Conservation (phyloP, 1,284 basidiomycete genomes). For the Wallemia ichthyophaga region DNA sequence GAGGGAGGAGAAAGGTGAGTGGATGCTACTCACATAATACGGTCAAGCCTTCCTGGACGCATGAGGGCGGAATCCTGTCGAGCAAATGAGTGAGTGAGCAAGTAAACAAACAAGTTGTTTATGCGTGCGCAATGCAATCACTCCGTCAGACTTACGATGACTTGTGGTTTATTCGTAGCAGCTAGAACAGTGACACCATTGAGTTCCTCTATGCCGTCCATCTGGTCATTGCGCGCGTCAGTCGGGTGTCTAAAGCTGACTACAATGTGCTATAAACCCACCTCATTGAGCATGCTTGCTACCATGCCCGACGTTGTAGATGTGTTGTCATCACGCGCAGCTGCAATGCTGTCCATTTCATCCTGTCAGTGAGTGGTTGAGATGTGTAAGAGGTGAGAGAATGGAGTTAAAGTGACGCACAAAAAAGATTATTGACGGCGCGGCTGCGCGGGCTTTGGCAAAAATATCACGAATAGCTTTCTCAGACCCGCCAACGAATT, state of each 20-base stretch:
- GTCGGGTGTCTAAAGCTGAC: not conserved
- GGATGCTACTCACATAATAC: slow-evolving; percentile 26
- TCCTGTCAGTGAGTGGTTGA: too few relatives aligned
- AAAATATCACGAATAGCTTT: slow-evolving; percentile 82
- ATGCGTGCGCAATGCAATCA: too few relatives aligned
- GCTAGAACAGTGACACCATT: slow-evolving; percentile 77
- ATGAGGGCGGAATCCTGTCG: slow-evolving; percentile 89
- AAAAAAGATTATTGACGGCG: slow-evolving; percentile 88
- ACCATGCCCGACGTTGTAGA: slow-evolving; percentile 60
- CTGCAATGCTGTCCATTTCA: slow-evolving; percentile 70
- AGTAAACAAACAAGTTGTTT: too few relatives aligned
- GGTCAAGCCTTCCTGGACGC: slow-evolving; percentile 81
- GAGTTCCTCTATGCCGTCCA: slow-evolving; percentile 90
- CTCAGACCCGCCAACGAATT: slow-evolving; percentile 93
- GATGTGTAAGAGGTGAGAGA: too few relatives aligned
- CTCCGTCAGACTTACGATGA: slow-evolving; percentile 44
- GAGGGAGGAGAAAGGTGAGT: too few relatives aligned
- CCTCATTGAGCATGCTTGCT: slow-evolving; percentile 58
- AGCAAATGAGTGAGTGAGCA: too few relatives aligned
- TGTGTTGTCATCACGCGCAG: slow-evolving; percentile 28
- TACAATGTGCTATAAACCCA: not conserved
- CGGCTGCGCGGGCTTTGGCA: slow-evolving; percentile 66
- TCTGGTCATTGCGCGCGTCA: too few relatives aligned
- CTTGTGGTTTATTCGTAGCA: slow-evolving; percentile 82
- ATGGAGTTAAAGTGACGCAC: slow-evolving; percentile 28